Conservation (phyloP, 352 stramenopile species). For the Phytophthora sojae region DNA sequence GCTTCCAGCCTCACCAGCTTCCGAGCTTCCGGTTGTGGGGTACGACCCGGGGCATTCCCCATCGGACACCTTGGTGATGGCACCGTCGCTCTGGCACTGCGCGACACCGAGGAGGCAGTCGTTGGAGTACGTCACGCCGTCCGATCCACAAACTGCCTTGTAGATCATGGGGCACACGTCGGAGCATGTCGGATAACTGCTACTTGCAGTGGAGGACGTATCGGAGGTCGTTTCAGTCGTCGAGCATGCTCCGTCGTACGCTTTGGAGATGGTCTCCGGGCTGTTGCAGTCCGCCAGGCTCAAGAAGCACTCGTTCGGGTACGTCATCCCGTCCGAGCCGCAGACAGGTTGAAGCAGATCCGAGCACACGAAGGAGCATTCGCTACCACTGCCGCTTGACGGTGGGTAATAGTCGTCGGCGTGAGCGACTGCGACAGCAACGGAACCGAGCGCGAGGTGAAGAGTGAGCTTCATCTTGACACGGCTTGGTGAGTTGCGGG, state of each 20-base stretch:
- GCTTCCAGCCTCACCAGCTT: background rate
- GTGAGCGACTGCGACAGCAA: background rate
- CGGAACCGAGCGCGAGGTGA: background rate
- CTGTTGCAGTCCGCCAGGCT: constrained; percentile 11
- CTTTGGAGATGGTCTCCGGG: constrained; percentile 5
- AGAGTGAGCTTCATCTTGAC: constrained; percentile 9
- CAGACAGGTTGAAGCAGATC: constrained; percentile 15
- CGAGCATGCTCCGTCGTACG: background rate
- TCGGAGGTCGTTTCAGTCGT: background rate
- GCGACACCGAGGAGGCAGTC: constrained; percentile 35
- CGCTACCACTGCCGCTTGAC: background rate
- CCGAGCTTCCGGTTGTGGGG: background rate
- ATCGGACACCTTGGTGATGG: constrained; percentile 25
- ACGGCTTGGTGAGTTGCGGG: background rate
- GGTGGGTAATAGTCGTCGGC: background rate
- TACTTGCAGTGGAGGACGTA: background rate
- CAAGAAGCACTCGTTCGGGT: constrained; percentile 20
- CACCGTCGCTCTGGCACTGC: constrained; percentile 28
- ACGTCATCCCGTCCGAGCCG: constrained; percentile 24
- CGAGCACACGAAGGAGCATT: background rate
- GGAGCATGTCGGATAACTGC: constrained; percentile 21
- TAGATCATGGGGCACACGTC: constrained; percentile 39
- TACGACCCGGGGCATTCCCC: constrained; percentile 21
- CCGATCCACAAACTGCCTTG: constrained; percentile 33
- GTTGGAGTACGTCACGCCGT: constrained; percentile 43